Evolutionary conservation across 2,329 filamentous ascomycete species (phyloP), one percentile per base, ranked within the genome.

Genomic region (Aspergillus luchuensis): DNA sequence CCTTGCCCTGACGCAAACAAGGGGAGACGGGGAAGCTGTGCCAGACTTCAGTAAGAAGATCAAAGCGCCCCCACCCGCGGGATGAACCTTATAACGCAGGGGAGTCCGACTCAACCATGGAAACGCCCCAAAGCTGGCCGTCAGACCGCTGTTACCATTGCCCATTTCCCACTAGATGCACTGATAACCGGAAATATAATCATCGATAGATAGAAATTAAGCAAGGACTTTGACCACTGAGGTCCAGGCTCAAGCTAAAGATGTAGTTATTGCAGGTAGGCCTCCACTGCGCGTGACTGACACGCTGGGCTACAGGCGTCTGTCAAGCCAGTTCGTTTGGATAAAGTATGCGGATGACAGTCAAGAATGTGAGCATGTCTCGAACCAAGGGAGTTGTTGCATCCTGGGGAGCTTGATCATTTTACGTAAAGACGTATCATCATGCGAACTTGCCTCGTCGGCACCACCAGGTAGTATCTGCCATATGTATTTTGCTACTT

Each of bases 21-120:
- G 57, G 10, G 10, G 43, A 39, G 41, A 45, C 28, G 43, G 48
- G 15, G n/a, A 54, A 52, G 11, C 33, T 36, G 33, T 54, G 28
- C 39, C 53, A 33, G 30, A 45, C 5, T 39, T 25, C 39, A n/a
- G 39, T 43, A 4, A 4, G 17, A 6, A 21, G 43, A 47, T 38
- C 21, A 50, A 59, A 23, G 47, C 53, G 53, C 53, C 53, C 53
- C 53, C 53, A 56, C 53, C 41, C 21, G 53, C 53, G 53, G 53
- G 53, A 56, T 56, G 25, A 56, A 56, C 53, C 53, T 56, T 56
- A 56, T 56, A 43, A 43, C 43, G 28, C 41, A 39, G 53, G 39
- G 43, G 21, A 33, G 53, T 45, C 25, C 30, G n/a, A 45, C 47
- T 50, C 47, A 33, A 50, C 47, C 47, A 50, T 28, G 47, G 47